Evolutionary conservation across 2,329 filamentous ascomycete genomes (phyloP).

Genomic region (Mycosphaerelloides madeirae): DNA sequence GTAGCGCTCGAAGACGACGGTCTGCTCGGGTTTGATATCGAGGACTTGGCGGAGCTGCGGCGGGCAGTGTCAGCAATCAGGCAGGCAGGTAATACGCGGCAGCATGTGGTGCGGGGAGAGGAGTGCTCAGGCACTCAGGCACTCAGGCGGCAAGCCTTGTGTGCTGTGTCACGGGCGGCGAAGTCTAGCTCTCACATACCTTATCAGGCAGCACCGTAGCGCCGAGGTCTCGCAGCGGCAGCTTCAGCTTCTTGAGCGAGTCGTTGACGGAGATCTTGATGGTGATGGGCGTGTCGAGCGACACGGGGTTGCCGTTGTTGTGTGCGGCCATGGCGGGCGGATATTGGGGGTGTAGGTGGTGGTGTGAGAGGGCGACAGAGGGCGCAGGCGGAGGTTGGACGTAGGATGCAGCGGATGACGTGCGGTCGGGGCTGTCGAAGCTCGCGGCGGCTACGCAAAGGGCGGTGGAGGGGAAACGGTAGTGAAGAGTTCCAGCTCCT

Average conservation of each 20-base stretch:
- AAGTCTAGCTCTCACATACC: conserved; percentile 54
- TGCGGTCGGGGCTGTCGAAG: no score
- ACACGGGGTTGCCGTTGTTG: conserved; percentile 40
- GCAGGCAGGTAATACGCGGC: neutral
- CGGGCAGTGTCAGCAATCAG: conserved; percentile 17
- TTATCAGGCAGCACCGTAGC: conserved; percentile 71
- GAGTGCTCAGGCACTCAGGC: conserved; percentile 7
- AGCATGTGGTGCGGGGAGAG: conserved; percentile 1
- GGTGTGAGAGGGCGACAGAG: neutral
- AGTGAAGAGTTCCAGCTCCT: no score
- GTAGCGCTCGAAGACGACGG: conserved; percentile 9
- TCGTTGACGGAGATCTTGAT: conserved; percentile 81
- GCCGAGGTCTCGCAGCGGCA: conserved; percentile 79
- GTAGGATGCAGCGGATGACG: no score
- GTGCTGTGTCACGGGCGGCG: no score
- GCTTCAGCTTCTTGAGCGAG: conserved; percentile 75
- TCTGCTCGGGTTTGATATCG: conserved; percentile 54
- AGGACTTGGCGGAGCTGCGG: conserved; percentile 66
- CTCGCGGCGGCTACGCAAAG: no score
- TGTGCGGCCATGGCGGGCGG: conserved; percentile 34
- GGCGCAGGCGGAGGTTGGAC: no score
- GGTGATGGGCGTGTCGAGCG: conserved; percentile 69
- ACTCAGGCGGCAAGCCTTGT: conserved; percentile 1
- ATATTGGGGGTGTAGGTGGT: conserved; percentile 4
- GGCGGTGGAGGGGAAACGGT: no score